Evolutionary conservation across 352 stramenopile species (phyloP).

Genomic region (Pythium phragmitis): DNA sequence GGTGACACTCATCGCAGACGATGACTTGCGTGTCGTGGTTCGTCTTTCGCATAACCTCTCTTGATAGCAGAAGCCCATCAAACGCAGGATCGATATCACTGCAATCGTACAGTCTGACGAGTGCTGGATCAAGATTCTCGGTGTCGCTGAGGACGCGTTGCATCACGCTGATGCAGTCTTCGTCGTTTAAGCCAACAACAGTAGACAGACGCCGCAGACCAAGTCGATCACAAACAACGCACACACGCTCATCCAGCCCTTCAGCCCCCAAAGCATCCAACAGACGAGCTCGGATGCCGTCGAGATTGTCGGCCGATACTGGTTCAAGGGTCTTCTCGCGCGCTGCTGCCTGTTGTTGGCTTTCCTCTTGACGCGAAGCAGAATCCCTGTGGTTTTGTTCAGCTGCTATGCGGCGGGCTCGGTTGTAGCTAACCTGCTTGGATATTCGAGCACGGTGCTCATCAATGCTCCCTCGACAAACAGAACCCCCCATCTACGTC

Average conservation of each 20-base stretch:
- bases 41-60: background rate
- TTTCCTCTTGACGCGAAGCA: too few relatives aligned
- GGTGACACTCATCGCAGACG: background rate
- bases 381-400: too few relatives aligned
- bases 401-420: too few relatives aligned
- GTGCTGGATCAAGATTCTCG: background rate
- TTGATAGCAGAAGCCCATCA: background rate
- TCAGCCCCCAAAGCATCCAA: slow-evolving; percentile 9
- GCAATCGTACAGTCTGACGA: slow-evolving; percentile 10
- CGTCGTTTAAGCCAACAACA: too few relatives aligned
- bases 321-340: too few relatives aligned
- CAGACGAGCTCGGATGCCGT: background rate
- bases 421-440: too few relatives aligned
- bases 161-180: background rate
- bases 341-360: too few relatives aligned
- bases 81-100: background rate
- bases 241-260: slow-evolving; percentile 8
- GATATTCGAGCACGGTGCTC: too few relatives aligned
- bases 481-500: too few relatives aligned
- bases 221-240: slow-evolving; percentile 7
- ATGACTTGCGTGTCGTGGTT: background rate
- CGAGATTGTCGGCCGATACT: background rate
- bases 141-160: background rate
- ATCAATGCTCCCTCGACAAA: background rate
- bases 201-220: background rate